Percentiles rank a stretch among this genome's conserved stretches.
phyloP scores from a whole-genome alignment of 768 basidiomycete species.

The Tulasnella sp. region DNA sequence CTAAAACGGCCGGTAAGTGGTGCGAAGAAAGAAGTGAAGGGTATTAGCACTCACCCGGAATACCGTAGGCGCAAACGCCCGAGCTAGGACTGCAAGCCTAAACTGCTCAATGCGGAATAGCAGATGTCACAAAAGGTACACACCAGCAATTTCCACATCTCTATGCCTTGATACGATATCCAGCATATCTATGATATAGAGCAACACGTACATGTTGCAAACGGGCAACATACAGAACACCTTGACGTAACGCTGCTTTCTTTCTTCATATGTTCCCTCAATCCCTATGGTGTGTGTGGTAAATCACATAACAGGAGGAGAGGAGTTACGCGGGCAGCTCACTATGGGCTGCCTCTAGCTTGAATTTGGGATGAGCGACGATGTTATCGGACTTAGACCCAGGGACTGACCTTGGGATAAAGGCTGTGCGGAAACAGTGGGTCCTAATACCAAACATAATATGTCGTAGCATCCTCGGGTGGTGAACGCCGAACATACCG shows the following conservation, averaged over 20 bases:
- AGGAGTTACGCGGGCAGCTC: too few relatives aligned
- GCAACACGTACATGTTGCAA: background rate
- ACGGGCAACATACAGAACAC: background rate
- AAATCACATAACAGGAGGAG: too few relatives aligned
- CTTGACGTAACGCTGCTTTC: slow-evolving; percentile 6
- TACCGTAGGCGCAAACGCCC: background rate
- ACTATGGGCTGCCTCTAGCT: too few relatives aligned
- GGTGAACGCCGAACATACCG: background rate
- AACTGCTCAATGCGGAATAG: background rate
- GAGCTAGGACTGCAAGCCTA: background rate
- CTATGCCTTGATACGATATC: background rate
- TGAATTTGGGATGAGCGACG: too few relatives aligned
- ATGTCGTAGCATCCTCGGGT: background rate
- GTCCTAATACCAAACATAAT: too few relatives aligned
- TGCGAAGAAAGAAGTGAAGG: too few relatives aligned
- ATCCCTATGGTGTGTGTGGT: too few relatives aligned
- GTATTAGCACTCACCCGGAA: background rate
- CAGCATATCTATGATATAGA: background rate
- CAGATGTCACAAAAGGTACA: background rate
- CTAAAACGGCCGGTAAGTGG: too few relatives aligned
- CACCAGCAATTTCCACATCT: background rate
- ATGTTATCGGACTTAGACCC: too few relatives aligned
- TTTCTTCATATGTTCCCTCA: too few relatives aligned
- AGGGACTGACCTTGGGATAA: background rate
- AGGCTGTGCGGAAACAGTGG: background rate